These are phyloP conservation scores for Peterozyma toletana DNA, from an alignment of 805 yeast genomes.

Conservation along the genomic window DNA sequence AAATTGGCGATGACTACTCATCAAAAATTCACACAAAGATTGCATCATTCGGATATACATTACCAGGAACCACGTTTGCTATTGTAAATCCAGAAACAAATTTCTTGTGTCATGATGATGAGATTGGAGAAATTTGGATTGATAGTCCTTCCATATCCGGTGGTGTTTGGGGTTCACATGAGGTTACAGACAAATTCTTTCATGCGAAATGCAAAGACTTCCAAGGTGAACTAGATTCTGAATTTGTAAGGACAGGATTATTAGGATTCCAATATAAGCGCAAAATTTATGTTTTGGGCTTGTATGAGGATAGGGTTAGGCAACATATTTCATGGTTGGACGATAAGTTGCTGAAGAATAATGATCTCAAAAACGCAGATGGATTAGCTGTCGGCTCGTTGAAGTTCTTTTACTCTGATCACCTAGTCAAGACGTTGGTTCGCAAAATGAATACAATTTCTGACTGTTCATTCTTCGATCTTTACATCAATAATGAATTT, in stretches of 20 bases:
- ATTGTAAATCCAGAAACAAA: conserved; percentile 91
- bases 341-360: conserved; percentile 23
- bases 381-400: conserved; percentile 4
- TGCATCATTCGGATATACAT: conserved; percentile 89
- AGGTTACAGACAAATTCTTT: conserved; percentile 66
- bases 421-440: conserved; percentile 77
- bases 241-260: conserved; percentile 83
- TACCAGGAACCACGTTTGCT: conserved; percentile 91
- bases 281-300: conserved; percentile 79
- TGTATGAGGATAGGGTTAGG: conserved; percentile 85
- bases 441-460: conserved; percentile 72
- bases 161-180: conserved; percentile 72
- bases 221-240: conserved; percentile 62
- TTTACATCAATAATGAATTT: conserved; percentile 70
- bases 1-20: conserved; percentile 27
- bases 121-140: conserved; percentile 97
- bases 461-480: conserved; percentile 90
- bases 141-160: conserved; percentile 89
- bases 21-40: conserved; percentile 40
- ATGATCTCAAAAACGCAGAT: conserved; percentile 10
- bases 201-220: conserved; percentile 77
- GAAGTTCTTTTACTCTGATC: conserved; percentile 79
- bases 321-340: conserved; percentile 69
- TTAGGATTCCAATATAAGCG: conserved; percentile 87
- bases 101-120: conserved; percentile 62